Percentiles rank a stretch among this genome's conserved stretches.
phyloP scores from a whole-genome alignment of 768 basidiomycete genomes.

The Rhodosporidiobolus sp. region DNA sequence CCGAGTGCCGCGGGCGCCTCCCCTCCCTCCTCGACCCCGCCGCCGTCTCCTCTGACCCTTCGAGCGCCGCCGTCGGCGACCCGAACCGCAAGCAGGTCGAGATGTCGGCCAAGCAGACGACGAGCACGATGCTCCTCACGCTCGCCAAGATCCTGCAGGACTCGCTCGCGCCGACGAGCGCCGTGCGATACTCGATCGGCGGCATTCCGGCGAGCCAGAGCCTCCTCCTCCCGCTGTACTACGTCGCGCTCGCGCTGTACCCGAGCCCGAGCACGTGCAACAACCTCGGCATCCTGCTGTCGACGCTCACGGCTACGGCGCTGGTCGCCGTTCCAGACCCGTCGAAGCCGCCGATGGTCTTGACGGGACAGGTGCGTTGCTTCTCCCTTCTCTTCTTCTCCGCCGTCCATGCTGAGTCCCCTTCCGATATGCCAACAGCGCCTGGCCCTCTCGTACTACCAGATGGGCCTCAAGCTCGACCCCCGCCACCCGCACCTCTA shows the following conservation, averaged over 20 bases:
- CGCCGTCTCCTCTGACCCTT: background rate
- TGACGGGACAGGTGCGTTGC: conserved; percentile 27
- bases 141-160: conserved; percentile 56
- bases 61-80: background rate
- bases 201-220: conserved; percentile 44
- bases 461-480: conserved; percentile 54
- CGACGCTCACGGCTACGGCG: conserved; percentile 47
- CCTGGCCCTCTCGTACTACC: conserved; percentile 55
- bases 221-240: conserved; percentile 55
- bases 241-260: conserved; percentile 54
- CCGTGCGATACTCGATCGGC: conserved; percentile 41
- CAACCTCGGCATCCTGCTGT: conserved; percentile 57
- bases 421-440: conserved; percentile 45
- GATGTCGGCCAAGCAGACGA: conserved; percentile 39
- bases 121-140: conserved; percentile 49
- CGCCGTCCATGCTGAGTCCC: conserved; percentile 33
- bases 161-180: conserved; percentile 45
- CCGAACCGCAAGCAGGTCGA: conserved; percentile 14
- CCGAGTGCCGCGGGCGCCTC: conserved; percentile 48
- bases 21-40: conserved; percentile 48
- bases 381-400: background rate
- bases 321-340: conserved; percentile 33
- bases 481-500: conserved; percentile 56
- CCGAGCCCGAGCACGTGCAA: conserved; percentile 56
- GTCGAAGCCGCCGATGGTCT: conserved; percentile 10